These are phyloP conservation scores for Aquilaria yunnanensis DNA, from an alignment of 345 rosid species.

Conservation along the genomic window DNA sequence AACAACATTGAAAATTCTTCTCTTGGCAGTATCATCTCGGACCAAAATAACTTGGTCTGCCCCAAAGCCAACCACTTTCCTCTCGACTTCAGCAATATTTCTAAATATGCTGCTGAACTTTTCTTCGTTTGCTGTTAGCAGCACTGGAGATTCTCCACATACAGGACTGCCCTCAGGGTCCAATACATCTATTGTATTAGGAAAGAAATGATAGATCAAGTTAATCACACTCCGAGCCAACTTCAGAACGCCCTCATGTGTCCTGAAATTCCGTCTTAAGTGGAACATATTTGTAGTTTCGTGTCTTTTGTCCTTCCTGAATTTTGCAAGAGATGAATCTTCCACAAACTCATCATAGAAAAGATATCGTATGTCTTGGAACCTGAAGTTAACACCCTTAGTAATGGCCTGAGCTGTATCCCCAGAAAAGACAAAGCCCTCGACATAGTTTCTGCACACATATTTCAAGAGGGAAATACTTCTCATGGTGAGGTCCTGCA, in stretches of 20 bases:
- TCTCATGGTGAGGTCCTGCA: slow-evolving; percentile 58
- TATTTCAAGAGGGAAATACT: slow-evolving; percentile 43
- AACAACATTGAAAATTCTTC: slow-evolving; percentile 21
- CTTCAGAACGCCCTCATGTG: slow-evolving; percentile 42
- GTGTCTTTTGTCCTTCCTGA: slow-evolving; percentile 21
- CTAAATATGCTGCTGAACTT: slow-evolving; percentile 40
- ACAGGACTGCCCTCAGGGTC: slow-evolving; percentile 31
- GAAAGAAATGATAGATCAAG: slow-evolving; percentile 39
- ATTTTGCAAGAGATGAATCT: slow-evolving; percentile 8
- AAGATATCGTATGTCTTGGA: slow-evolving; percentile 39
- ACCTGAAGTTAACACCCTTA: slow-evolving; percentile 40
- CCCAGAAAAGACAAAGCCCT: slow-evolving; percentile 48
- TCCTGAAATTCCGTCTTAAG: slow-evolving; percentile 47
- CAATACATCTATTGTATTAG: slow-evolving; percentile 27
- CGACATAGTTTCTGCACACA: slow-evolving; percentile 31
- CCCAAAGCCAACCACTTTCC: slow-evolving; percentile 35
- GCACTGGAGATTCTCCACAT: slow-evolving; percentile 45
- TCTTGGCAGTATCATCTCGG: slow-evolving; percentile 29
- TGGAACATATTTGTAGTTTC: slow-evolving; percentile 25
- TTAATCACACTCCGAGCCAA: slow-evolving; percentile 48
- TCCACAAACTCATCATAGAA: slow-evolving; percentile 37
- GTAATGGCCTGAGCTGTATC: slow-evolving; percentile 49
- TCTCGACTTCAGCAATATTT: slow-evolving; percentile 13
- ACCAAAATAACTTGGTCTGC: slow-evolving; percentile 50
- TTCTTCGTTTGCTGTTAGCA: slow-evolving; percentile 25